Evolutionary conservation across 108 stramenopile species (phyloP).

Genomic region (Fistulifera pelliculosa): DNA sequence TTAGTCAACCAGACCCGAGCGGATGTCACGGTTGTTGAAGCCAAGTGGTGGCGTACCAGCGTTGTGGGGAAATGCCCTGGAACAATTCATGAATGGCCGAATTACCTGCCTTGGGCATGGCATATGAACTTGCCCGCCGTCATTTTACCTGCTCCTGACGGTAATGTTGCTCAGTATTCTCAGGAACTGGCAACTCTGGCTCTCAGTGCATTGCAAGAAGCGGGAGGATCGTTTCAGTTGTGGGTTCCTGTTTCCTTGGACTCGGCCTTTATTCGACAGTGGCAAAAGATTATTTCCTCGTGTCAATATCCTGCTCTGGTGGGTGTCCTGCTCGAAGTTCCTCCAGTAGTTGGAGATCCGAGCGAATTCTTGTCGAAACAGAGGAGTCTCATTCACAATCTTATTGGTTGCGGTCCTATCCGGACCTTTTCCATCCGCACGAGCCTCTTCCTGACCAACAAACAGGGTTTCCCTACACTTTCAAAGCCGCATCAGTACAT

Average conservation of each 20-base stretch:
- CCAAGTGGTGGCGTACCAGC: slow-evolving; percentile 29
- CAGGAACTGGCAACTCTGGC: not conserved
- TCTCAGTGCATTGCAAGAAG: not conserved
- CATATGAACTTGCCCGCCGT: slow-evolving; percentile 90
- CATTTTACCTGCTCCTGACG: slow-evolving; percentile 50
- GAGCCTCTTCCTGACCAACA: slow-evolving; percentile 82
- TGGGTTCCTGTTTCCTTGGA: slow-evolving; percentile 6
- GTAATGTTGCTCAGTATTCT: not conserved
- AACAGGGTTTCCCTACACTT: slow-evolving; percentile 85
- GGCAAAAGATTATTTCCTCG: not conserved
- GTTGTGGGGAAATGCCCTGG: slow-evolving; percentile 19
- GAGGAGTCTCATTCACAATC: slow-evolving; percentile 44
- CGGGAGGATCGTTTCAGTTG: slow-evolving; percentile 6
- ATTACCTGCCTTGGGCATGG: slow-evolving; percentile 66
- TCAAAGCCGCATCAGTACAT: slow-evolving; percentile 76
- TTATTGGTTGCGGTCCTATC: slow-evolving; percentile 69
- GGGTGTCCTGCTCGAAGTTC: slow-evolving; percentile 1
- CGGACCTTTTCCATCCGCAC: slow-evolving; percentile 65
- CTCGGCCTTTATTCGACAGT: not conserved
- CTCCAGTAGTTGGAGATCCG: not conserved
- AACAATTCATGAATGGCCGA: slow-evolving; percentile 3
- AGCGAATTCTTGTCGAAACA: not conserved
- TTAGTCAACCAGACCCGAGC: slow-evolving; percentile 2
- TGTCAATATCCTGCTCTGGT: not conserved
- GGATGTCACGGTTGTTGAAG: slow-evolving; percentile 8